These are phyloP conservation scores for Hypomontagnella submonticulosa DNA, from an alignment of 495 filamentous ascomycete genomes.

Conservation along the genomic window DNA sequence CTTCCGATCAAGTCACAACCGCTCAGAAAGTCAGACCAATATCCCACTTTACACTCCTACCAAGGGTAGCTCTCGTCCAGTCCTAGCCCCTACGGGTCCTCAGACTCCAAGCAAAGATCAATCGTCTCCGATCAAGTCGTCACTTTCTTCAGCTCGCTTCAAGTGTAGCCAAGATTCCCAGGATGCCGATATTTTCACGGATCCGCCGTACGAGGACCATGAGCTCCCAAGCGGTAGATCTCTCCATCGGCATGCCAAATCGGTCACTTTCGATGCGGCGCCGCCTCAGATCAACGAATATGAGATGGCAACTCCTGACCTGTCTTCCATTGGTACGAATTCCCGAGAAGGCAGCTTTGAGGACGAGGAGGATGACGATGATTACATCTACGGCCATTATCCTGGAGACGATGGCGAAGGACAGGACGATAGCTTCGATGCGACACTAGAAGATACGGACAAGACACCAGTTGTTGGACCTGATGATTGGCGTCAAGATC, in stretches of 20 bases:
- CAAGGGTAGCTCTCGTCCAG: conserved; percentile 47
- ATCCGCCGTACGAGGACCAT: conserved; percentile 62
- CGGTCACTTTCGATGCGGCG: conserved; percentile 93
- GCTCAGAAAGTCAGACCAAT: conserved; percentile 60
- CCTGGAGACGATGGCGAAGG: conserved; percentile 72
- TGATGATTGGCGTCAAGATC: conserved; percentile 90
- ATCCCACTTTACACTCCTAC: conserved; percentile 57
- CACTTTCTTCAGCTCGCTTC: conserved; percentile 76
- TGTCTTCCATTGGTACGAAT: conserved; percentile 86
- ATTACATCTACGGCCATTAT: conserved; percentile 66
- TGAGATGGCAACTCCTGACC: conserved; percentile 95
- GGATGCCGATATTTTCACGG: conserved; percentile 76
- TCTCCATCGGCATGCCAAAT: conserved; percentile 87
- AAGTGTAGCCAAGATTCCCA: conserved; percentile 78
- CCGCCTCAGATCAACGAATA: conserved; percentile 96
- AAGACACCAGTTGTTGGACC: conserved; percentile 97
- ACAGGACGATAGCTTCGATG: conserved; percentile 91
- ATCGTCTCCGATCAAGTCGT: conserved; percentile 85
- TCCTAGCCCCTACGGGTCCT: conserved; percentile 43
- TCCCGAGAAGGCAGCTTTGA: conserved; percentile 94
- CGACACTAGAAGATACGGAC: conserved; percentile 90
- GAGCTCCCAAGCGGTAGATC: conserved; percentile 65
- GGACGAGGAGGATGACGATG: conserved; percentile 73
- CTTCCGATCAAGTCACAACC: conserved; percentile 58
- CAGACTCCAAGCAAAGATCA: conserved; percentile 78